Evolutionary conservation across 441 rosid genomes (phyloP).

Genomic region (Francoa sonchifolia): DNA sequence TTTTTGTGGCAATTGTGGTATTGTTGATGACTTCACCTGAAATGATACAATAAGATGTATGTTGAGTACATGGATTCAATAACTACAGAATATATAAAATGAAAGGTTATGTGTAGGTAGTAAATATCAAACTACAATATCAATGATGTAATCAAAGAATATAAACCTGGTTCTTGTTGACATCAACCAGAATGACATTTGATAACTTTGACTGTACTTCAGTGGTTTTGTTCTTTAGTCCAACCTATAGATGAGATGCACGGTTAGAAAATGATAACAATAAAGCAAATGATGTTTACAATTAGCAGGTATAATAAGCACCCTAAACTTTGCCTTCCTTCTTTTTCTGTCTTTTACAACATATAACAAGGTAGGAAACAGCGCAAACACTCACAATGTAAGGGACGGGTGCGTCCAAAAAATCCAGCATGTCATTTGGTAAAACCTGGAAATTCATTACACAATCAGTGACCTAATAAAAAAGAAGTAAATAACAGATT

Average conservation of each 20-base stretch:
- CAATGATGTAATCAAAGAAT: conserved; percentile 6
- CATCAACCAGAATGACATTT: conserved; percentile 61
- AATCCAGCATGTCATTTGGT: conserved; percentile 70
- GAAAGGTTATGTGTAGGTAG: too few relatives aligned
- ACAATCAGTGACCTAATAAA: conserved; percentile 14
- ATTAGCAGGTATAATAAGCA: too few relatives aligned
- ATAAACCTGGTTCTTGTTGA: conserved; percentile 77
- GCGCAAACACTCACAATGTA: conserved; percentile 53
- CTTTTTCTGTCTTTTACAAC: too few relatives aligned
- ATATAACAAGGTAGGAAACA: neutral
- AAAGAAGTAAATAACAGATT: too few relatives aligned
- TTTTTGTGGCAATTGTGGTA: conserved; percentile 77
- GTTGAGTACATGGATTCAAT: too few relatives aligned
- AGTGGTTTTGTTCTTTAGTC: conserved; percentile 77
- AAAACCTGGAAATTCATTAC: conserved; percentile 37
- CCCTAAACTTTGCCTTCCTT: too few relatives aligned
- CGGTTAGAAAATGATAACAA: too few relatives aligned
- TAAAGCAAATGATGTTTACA: too few relatives aligned
- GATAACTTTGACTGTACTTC: conserved; percentile 77
- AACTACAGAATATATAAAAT: too few relatives aligned
- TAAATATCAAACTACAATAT: too few relatives aligned
- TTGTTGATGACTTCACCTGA: conserved; percentile 61
- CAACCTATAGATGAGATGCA: conserved; percentile 44
- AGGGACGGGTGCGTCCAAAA: conserved; percentile 75
- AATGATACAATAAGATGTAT: neutral